Evolutionary conservation across 805 yeast species (phyloP).

Genomic region (Kuraishia piskuri): DNA sequence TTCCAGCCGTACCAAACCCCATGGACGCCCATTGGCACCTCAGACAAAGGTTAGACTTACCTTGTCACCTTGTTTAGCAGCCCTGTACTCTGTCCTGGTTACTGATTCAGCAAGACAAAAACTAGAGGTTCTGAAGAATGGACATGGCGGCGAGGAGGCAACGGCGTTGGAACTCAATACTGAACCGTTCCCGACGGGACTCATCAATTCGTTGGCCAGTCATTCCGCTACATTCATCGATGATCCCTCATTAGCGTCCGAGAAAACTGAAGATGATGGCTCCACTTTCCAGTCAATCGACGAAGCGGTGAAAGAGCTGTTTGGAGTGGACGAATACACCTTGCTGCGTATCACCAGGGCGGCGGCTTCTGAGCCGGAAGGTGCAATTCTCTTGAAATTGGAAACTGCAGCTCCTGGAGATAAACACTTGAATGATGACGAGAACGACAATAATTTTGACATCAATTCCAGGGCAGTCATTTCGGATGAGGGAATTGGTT

Average conservation of each 20-base stretch:
- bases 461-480: slow-evolving; percentile 1
- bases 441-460: slow-evolving; percentile 15
- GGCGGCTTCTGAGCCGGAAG: slow-evolving; percentile 42
- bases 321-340: slow-evolving; percentile 32
- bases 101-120: slow-evolving; percentile 18
- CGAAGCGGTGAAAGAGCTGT: slow-evolving; percentile 35
- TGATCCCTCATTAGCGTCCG: not conserved
- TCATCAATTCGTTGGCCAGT: not conserved
- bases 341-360: slow-evolving; percentile 45
- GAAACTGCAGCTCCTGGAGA: slow-evolving; percentile 52
- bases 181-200: slow-evolving; percentile 1
- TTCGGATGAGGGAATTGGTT: slow-evolving; percentile 25
- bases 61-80: slow-evolving; percentile 32
- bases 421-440: slow-evolving; percentile 39
- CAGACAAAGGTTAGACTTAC: slow-evolving; percentile 42
- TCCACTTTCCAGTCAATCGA: slow-evolving; percentile 32
- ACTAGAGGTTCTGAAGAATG: slow-evolving; percentile 13
- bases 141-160: slow-evolving; percentile 3
- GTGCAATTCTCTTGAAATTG: slow-evolving; percentile 41
- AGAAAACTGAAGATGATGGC: not conserved
- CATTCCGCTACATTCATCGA: not conserved
- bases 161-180: slow-evolving; percentile 2
- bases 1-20: slow-evolving; percentile 12
- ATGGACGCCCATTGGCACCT: slow-evolving; percentile 39
- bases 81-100: slow-evolving; percentile 33